These are phyloP conservation scores for Boehmeria nivea DNA, from an alignment of 306 rosid genomes.

Conservation along the genomic window DNA sequence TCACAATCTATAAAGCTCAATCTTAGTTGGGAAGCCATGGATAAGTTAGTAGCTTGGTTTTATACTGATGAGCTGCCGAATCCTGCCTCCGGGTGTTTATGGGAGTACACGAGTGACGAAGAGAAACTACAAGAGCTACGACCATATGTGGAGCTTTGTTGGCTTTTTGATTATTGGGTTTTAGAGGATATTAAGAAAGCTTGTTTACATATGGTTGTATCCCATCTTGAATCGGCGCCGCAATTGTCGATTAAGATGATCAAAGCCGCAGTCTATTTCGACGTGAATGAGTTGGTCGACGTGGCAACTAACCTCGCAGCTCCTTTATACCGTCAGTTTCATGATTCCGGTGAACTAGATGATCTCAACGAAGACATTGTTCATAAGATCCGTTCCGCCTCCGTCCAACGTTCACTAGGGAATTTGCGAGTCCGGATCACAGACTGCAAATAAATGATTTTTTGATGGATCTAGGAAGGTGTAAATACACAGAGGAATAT, in stretches of 20 bases:
- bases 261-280: slow-evolving; percentile 49
- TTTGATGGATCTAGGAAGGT: no score
- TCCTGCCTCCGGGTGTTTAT: slow-evolving; percentile 70
- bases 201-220: slow-evolving; percentile 50
- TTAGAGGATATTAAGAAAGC: slow-evolving; percentile 54
- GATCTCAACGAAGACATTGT: slow-evolving; percentile 55
- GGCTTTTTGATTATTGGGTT: slow-evolving; percentile 79
- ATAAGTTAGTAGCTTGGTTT: slow-evolving; percentile 60
- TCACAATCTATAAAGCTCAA: slow-evolving; percentile 50
- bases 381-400: slow-evolving; percentile 59
- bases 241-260: slow-evolving; percentile 47
- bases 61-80: slow-evolving; percentile 58
- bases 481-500: no score
- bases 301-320: slow-evolving; percentile 56
- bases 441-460: no score
- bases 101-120: slow-evolving; percentile 63
- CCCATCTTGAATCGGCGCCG: slow-evolving; percentile 50
- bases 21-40: slow-evolving; percentile 73
- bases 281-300: slow-evolving; percentile 64
- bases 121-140: slow-evolving; percentile 54
- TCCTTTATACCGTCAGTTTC: slow-evolving; percentile 61
- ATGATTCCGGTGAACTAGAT: slow-evolving; percentile 67
- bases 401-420: slow-evolving; percentile 50
- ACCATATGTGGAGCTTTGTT: slow-evolving; percentile 69
- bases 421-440: no score